phyloP scores from a whole-genome alignment of 2,329 filamentous ascomycete species.

The Dactylellina haptotyla region DNA sequence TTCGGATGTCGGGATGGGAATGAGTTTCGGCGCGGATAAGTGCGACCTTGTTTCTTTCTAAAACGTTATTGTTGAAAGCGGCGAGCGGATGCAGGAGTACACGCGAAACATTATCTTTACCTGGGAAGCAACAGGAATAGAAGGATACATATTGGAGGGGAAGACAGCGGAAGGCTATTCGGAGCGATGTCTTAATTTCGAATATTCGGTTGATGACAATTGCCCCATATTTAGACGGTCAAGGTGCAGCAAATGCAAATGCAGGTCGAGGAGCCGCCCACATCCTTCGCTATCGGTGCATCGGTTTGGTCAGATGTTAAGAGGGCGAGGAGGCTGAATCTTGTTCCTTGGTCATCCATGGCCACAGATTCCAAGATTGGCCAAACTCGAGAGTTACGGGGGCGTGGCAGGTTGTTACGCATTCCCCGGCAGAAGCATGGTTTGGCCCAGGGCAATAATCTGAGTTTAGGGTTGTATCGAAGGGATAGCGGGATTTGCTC shows the following conservation, averaged over 20 bases:
- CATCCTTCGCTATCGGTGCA: conserved; percentile 36
- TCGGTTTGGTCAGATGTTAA: conserved; percentile 32
- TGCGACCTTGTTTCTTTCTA: conserved; percentile 11
- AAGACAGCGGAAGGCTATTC: not conserved
- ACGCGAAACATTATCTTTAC: conserved; percentile 10
- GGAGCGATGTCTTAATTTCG: conserved; percentile 35
- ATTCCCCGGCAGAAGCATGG: conserved; percentile 25
- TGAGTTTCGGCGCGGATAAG: conserved; percentile 15
- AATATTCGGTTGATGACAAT: conserved; percentile 28
- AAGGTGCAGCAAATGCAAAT: conserved; percentile 26
- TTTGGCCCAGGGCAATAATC: conserved; percentile 11
- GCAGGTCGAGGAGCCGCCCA: conserved; percentile 35
- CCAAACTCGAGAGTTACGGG: conserved; percentile 21
- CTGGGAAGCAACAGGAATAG: conserved; percentile 10
- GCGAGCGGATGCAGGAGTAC: not conserved
- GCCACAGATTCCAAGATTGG: conserved; percentile 35
- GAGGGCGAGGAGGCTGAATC: conserved; percentile 46
- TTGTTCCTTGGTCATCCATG: conserved; percentile 40
- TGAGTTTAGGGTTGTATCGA: conserved; percentile 30
- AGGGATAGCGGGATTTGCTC: conserved; percentile 38
- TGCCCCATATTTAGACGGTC: conserved; percentile 51
- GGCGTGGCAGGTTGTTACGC: conserved; percentile 37
- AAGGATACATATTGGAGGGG: conserved; percentile 15
- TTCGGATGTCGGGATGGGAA: conserved; percentile 42
- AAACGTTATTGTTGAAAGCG: conserved; percentile 32